phyloP scores from a whole-genome alignment of 176 grass and related monocot species.

The Areca catechu region DNA sequence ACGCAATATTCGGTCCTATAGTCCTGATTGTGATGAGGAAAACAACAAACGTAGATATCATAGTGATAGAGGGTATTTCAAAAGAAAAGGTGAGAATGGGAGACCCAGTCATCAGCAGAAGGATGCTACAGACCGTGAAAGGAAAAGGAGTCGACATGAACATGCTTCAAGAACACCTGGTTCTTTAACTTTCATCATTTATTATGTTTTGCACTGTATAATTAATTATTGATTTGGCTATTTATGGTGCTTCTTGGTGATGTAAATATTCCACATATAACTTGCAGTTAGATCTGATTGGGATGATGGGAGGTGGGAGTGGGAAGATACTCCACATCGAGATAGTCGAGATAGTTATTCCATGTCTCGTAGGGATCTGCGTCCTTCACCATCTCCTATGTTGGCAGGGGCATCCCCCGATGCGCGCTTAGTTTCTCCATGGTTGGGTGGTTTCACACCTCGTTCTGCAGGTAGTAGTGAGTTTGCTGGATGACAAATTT shows the following conservation, averaged over 20 bases:
- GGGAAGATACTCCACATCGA: conserved; percentile 81
- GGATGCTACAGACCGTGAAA: conserved; percentile 29
- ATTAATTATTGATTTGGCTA: too few species aligned
- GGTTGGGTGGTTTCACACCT: conserved; percentile 64
- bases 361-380: conserved; percentile 34
- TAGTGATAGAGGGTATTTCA: conserved; percentile 36
- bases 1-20: conserved; percentile 24
- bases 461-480: conserved; percentile 34
- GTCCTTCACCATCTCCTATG: conserved; percentile 70
- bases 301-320: conserved; percentile 84
- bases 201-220: too few species aligned
- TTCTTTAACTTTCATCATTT: conserved; percentile 19
- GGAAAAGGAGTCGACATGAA: conserved; percentile 58
- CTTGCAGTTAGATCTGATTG: conserved; percentile 67
- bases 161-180: conserved; percentile 57
- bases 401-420: conserved; percentile 83
- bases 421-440: conserved; percentile 89
- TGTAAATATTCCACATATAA: conserved; percentile 8
- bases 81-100: conserved; percentile 33
- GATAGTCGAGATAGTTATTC: conserved; percentile 45
- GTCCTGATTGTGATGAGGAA: conserved; percentile 36
- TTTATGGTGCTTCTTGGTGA: too few species aligned
- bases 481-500: not conserved
- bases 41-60: conserved; percentile 45
- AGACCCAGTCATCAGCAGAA: conserved; percentile 22